phyloP scores from a whole-genome alignment of 345 rosid species.

The Microcos paniculata region DNA sequence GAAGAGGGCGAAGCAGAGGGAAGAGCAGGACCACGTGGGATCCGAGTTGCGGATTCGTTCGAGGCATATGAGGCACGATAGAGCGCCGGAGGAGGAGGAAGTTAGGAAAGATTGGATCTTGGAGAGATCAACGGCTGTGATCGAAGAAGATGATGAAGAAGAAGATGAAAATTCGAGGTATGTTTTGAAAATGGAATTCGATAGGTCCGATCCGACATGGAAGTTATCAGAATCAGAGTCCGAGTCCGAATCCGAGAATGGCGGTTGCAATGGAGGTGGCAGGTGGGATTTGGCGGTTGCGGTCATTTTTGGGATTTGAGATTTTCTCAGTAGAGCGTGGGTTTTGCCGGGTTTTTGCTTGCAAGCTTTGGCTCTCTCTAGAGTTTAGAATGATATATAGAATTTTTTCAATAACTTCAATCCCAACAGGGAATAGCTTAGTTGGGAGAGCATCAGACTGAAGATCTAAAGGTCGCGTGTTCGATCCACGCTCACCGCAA shows the following conservation, averaged over 20 bases:
- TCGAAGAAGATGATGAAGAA: slow-evolving; percentile 35
- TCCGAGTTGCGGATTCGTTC: slow-evolving; percentile 76
- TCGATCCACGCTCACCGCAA: slow-evolving; percentile 88
- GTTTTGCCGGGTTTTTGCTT: slow-evolving; percentile 9
- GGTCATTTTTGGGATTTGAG: slow-evolving; percentile 34
- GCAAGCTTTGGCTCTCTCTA: slow-evolving; percentile 16
- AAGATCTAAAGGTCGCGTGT: slow-evolving; percentile 86
- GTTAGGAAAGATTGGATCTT: slow-evolving; percentile 84
- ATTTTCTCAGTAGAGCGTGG: background rate
- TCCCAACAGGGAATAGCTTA: slow-evolving; percentile 64
- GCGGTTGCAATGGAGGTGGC: slow-evolving; percentile 28
- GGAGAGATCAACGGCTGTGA: slow-evolving; percentile 58
- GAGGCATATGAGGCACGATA: slow-evolving; percentile 88
- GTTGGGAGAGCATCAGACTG: slow-evolving; percentile 91
- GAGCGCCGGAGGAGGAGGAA: slow-evolving; percentile 85
- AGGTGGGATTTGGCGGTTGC: slow-evolving; percentile 27
- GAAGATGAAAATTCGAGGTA: slow-evolving; percentile 62
- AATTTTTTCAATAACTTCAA: too few species aligned
- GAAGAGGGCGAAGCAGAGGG: slow-evolving; percentile 73
- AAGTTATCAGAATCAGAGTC: slow-evolving; percentile 59
- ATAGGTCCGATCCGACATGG: slow-evolving; percentile 48
- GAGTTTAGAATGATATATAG: too few species aligned
- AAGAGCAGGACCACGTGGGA: slow-evolving; percentile 86
- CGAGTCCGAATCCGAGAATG: slow-evolving; percentile 32
- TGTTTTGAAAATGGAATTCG: slow-evolving; percentile 74